Percentiles rank a stretch among this genome's conserved stretches.
Conservation (phyloP, 129 eudicot species). For the Flaveria bidentis region DNA sequence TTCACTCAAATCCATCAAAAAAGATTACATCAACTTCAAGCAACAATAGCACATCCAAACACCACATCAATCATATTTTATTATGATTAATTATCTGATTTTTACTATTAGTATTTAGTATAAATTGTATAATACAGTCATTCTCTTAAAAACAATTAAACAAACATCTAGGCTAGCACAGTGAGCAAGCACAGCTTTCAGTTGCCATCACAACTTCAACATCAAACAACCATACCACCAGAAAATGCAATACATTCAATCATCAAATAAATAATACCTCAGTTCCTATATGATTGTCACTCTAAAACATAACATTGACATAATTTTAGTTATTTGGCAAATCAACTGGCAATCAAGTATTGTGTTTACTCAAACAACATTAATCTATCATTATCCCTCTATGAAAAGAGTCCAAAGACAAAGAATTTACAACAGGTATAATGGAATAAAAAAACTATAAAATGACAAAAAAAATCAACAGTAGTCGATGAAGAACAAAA, state of each 20-base stretch:
- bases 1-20: background rate
- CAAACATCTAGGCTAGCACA: background rate
- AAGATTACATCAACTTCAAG: background rate
- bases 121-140: background rate
- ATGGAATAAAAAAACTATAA: slow-evolving; percentile 14
- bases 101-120: background rate
- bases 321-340: slow-evolving; percentile 6
- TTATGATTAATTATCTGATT: background rate
- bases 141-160: background rate
- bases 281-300: background rate
- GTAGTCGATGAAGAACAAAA: background rate
- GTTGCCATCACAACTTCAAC: background rate
- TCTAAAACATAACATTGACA: background rate
- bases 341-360: background rate
- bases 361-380: background rate
- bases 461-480: slow-evolving; percentile 6
- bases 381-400: slow-evolving; percentile 10
- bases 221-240: background rate
- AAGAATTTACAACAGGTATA: background rate
- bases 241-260: background rate
- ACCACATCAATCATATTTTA: background rate
- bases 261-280: background rate
- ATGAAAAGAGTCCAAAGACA: background rate
- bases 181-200: slow-evolving; percentile 6
- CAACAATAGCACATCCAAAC: slow-evolving; percentile 1